phyloP scores from a whole-genome alignment of 1,139 yeast species.

The Yamadazyma blattariae region DNA sequence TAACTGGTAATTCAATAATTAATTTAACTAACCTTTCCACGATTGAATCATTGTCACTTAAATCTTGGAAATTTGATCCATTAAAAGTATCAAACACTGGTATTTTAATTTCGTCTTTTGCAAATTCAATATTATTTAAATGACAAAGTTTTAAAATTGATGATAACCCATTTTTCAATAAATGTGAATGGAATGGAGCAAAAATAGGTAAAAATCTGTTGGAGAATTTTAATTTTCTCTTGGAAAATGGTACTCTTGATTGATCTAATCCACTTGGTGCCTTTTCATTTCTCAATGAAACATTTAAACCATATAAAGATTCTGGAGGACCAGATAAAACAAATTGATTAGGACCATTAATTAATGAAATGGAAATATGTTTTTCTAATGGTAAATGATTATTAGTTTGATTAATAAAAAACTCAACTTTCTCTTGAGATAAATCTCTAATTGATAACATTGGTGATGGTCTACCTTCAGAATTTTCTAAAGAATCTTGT shows the following conservation, averaged over 20 bases:
- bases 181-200: constrained; percentile 94
- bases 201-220: constrained; percentile 93
- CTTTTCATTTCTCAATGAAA: constrained; percentile 88
- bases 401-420: constrained; percentile 81
- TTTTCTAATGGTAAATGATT: constrained; percentile 89
- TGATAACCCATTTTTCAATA: constrained; percentile 70
- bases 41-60: constrained; percentile 37
- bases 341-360: constrained; percentile 93
- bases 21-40: constrained; percentile 65
- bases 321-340: constrained; percentile 98
- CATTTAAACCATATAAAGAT: constrained; percentile 93
- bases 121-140: constrained; percentile 53
- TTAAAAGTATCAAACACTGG: constrained; percentile 91
- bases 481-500: constrained; percentile 88
- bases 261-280: constrained; percentile 95
- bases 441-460: constrained; percentile 94
- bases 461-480: constrained; percentile 97
- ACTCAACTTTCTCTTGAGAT: constrained; percentile 73
- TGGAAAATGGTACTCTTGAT: constrained; percentile 87
- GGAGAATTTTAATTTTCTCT: constrained; percentile 89
- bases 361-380: constrained; percentile 85
- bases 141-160: constrained; percentile 64
- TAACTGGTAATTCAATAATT: constrained; percentile 85
- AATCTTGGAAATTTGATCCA: constrained; percentile 72
- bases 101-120: constrained; percentile 56